Conservation (phyloP, 1,284 basidiomycete genomes). For the Thelephora terrestris region DNA sequence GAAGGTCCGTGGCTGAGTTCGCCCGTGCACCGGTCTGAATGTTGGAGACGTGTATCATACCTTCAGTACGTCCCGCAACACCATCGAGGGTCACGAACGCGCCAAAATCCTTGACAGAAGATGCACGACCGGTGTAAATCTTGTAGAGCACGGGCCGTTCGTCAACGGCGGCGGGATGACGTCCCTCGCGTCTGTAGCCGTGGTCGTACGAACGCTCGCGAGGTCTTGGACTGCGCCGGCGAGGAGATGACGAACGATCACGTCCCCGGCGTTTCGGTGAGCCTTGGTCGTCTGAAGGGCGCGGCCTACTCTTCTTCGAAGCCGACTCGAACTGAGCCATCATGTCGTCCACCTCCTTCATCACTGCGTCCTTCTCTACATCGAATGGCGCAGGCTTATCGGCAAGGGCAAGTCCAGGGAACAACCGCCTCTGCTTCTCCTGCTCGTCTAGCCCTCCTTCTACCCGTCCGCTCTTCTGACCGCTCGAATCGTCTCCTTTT, state of each 20-base stretch:
- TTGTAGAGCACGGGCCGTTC: conserved; percentile 88
- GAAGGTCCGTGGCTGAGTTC: conserved; percentile 80
- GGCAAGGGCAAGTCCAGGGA: conserved; percentile 85
- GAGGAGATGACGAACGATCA: conserved; percentile 28
- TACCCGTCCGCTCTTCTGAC: neutral
- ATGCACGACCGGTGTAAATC: conserved; percentile 85
- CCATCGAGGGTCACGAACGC: conserved; percentile 91
- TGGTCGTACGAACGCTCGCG: conserved; percentile 28
- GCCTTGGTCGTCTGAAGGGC: conserved; percentile 37
- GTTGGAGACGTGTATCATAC: conserved; percentile 89
- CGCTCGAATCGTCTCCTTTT: conserved; percentile 25
- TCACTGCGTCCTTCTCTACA: conserved; percentile 53
- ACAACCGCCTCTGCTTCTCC: conserved; percentile 75
- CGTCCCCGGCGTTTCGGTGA: conserved; percentile 49
- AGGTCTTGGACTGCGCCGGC: conserved; percentile 41
- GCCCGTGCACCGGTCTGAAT: conserved; percentile 79
- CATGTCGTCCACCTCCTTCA: conserved; percentile 80
- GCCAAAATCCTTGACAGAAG: conserved; percentile 89
- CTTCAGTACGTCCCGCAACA: conserved; percentile 77
- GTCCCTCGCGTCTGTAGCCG: conserved; percentile 34
- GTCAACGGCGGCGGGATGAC: conserved; percentile 40
- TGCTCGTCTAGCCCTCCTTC: conserved; percentile 41
- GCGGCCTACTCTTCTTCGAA: conserved; percentile 46
- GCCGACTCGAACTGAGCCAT: conserved; percentile 68
- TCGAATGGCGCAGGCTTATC: conserved; percentile 56